Evolutionary conservation across 768 basidiomycete genomes (phyloP).

Genomic region (Dioszegia hungarica): DNA sequence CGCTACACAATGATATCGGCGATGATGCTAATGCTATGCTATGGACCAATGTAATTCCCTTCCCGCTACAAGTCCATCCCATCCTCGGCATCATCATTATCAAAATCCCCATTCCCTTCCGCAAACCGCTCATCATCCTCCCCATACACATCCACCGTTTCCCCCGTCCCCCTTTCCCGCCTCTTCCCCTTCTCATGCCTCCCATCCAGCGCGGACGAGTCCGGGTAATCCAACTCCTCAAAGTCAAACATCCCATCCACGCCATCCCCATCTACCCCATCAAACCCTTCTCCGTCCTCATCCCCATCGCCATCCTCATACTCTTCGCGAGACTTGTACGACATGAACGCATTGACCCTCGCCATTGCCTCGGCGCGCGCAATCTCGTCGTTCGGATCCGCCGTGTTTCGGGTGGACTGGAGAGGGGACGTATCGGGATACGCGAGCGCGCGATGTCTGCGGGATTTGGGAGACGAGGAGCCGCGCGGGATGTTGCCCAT

Average conservation of each 20-base stretch:
- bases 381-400: constrained; percentile 22
- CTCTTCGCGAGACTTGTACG: constrained; percentile 14
- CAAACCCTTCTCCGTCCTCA: constrained; percentile 8
- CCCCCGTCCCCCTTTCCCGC: constrained; percentile 17
- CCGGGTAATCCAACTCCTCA: constrained; percentile 15
- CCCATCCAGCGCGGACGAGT: constrained; percentile 11
- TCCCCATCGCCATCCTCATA: constrained; percentile 17
- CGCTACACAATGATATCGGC: no score
- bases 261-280: constrained; percentile 10
- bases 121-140: constrained; percentile 36
- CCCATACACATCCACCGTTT: constrained; percentile 29
- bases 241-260: constrained; percentile 18
- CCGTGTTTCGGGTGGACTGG: not conserved
- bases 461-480: constrained; percentile 11
- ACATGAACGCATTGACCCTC: constrained; percentile 34
- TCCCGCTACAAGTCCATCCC: not conserved
- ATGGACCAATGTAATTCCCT: no score
- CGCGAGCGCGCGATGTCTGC: not conserved
- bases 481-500: constrained; percentile 2
- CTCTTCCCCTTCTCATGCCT: constrained; percentile 9
- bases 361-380: constrained; percentile 26
- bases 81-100: not conserved
- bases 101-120: constrained; percentile 38
- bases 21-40: no score
- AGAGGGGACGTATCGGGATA: constrained; percentile 9